These are phyloP conservation scores for Verticillium dahliae DNA, from an alignment of 2,329 filamentous ascomycete genomes.

Conservation along the genomic window DNA sequence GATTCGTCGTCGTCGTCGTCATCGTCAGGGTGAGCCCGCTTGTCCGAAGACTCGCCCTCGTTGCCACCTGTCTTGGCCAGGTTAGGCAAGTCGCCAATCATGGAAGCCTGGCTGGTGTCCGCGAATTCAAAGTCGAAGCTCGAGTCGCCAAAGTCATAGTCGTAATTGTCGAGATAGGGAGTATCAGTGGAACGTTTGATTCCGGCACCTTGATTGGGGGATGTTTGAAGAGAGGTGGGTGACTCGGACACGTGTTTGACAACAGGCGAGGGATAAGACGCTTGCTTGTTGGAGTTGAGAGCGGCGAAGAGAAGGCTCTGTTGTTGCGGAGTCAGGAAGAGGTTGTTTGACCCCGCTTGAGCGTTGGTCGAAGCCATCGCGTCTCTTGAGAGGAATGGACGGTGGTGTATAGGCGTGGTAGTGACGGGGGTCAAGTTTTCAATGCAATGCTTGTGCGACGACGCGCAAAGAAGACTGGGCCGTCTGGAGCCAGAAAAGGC, in stretches of 20 bases:
- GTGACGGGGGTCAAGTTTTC: not conserved
- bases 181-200: conserved; percentile 55
- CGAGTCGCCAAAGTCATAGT: conserved; percentile 70
- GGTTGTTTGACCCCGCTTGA: conserved; percentile 38
- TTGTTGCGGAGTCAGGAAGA: conserved; percentile 69
- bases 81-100: conserved; percentile 72
- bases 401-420: not conserved
- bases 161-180: conserved; percentile 72
- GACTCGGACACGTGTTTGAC: conserved; percentile 36
- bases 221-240: conserved; percentile 41
- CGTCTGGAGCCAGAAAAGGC: conserved; percentile 1
- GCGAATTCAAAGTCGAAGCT: conserved; percentile 67
- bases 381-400: conserved; percentile 7
- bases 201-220: conserved; percentile 35
- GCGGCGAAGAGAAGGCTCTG: conserved; percentile 71
- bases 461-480: not conserved
- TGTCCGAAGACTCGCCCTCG: conserved; percentile 55
- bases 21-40: conserved; percentile 66
- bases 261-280: conserved; percentile 25
- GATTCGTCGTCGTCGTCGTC: conserved; percentile 54
- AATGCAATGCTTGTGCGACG: not conserved
- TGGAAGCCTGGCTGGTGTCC: conserved; percentile 42
- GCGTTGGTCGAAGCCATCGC: conserved; percentile 46
- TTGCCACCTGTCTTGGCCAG: conserved; percentile 43
- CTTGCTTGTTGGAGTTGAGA: conserved; percentile 61